Evolutionary conservation across 2,329 filamentous ascomycete species (phyloP).

Genomic region (Aspergillus persii): DNA sequence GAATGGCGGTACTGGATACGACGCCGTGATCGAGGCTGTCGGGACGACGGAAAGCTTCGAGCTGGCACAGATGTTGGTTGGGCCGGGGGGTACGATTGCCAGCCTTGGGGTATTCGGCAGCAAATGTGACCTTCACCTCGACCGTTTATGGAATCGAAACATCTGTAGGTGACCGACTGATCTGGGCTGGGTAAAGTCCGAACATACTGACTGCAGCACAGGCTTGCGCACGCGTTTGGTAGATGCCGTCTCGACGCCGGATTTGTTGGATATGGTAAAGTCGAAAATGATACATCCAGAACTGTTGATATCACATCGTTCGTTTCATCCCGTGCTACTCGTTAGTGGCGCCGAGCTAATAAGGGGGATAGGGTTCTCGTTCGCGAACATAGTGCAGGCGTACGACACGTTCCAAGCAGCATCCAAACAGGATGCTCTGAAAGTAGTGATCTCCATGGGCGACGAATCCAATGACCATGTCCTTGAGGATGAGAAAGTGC

Average conservation of each 20-base stretch:
- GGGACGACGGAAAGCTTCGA: constrained; percentile 55
- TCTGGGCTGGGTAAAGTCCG: background rate
- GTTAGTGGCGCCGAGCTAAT: background rate
- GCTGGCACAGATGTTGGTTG: constrained; percentile 54
- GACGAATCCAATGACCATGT: background rate
- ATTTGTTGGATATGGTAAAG: constrained; percentile 10
- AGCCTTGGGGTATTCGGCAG: constrained; percentile 59
- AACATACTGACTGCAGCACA: background rate
- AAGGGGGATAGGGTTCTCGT: background rate
- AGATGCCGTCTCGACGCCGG: constrained; percentile 3
- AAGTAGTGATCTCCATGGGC: background rate
- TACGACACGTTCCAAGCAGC: constrained; percentile 1
- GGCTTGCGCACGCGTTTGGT: constrained; percentile 11
- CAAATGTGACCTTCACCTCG: constrained; percentile 52
- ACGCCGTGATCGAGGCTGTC: constrained; percentile 59
- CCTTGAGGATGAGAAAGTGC: background rate
- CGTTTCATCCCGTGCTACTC: background rate
- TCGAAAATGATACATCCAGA: constrained; percentile 7
- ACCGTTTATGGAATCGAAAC: constrained; percentile 56
- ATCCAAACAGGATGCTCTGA: background rate
- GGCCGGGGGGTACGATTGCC: constrained; percentile 53
- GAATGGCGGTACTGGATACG: constrained; percentile 53
- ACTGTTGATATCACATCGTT: constrained; percentile 16
- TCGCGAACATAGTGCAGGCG: background rate
- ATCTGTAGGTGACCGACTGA: constrained; percentile 41